Base-by-base conservation (phyloP, 2,329 filamentous ascomycete genomes). In the Delphinella strobiligena region DNA sequence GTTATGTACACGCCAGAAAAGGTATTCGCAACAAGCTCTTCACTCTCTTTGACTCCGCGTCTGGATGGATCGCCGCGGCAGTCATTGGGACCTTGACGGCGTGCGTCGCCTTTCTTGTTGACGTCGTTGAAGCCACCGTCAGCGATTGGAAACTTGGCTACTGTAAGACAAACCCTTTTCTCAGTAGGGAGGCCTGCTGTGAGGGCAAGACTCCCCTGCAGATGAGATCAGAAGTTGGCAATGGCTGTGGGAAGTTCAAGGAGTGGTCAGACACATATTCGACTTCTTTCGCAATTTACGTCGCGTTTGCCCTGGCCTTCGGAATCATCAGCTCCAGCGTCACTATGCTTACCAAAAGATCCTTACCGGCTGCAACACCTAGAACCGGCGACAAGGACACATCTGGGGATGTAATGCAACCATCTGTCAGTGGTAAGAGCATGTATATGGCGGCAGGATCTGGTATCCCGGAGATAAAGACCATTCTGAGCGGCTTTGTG, bases 401-500 rank as follows among this genome's bases (percentile, higher is more conserved):
- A n/a, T 40, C 51, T 39, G 22, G 30, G n/a, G 35, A 45, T 2
- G 24, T 31, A 9, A 19, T 37, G 15, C 41, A 46, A 2, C 30
- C 47, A n/a, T 19, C 48, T 15, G 19, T 8, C 19, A 4, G 12
- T 18, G 11, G 67, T 64, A 76, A 75, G 51, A 60, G 54, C 3
- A 74, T 75, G 61, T 76, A 74, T 49, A 71, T 75, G 68, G 71
- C 71, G 3, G 67, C 71, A 24, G 73, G 74, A 4, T 68, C 63
- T 43, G 74, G 74, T 0, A 76, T 78, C 24, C 74, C 74, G 0
- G 73, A 77, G 53, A 75, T 77, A 59, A 77, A 77, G 53, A 75
- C 71, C 2, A 71, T 77, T 30, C 55, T 76, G 2, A 72, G 69
- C 3, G 72, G 73, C n/a, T 77, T 76, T 51, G 68, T 71, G 11